A percentile compares a stretch with the other conserved stretches of the same genome.
These are phyloP conservation scores for Metschnikowia dekortorum DNA, from an alignment of 805 yeast species.

Conservation along the genomic window DNA sequence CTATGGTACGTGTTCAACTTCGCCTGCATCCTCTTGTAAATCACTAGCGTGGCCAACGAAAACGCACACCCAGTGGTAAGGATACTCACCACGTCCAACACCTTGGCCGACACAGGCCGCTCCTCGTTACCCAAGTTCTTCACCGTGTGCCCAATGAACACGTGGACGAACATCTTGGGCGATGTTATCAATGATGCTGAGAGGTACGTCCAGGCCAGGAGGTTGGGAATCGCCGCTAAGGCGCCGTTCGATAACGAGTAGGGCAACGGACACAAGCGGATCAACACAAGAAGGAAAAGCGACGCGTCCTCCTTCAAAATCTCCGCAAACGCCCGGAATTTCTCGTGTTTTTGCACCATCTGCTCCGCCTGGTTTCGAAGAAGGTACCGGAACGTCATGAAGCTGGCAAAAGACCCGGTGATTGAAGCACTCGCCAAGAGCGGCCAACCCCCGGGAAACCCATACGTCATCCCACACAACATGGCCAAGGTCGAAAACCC, in stretches of 20 bases:
- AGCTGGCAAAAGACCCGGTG: constrained; percentile 71
- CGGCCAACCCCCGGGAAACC: constrained; percentile 77
- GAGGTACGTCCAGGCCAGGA: constrained; percentile 56
- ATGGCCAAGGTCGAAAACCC: constrained; percentile 74
- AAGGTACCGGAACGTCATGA: constrained; percentile 58
- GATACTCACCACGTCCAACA: constrained; percentile 63
- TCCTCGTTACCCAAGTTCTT: constrained; percentile 60
- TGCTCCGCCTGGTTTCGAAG: constrained; percentile 53
- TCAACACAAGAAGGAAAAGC: constrained; percentile 60
- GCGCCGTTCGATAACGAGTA: constrained; percentile 92
- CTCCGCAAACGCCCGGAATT: constrained; percentile 68
- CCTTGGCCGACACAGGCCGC: constrained; percentile 44
- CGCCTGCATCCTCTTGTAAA: constrained; percentile 53
- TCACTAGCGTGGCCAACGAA: constrained; percentile 56
- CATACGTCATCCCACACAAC: constrained; percentile 76
- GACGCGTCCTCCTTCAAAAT: constrained; percentile 66
- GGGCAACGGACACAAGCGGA: constrained; percentile 88
- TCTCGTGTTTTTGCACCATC: constrained; percentile 58
- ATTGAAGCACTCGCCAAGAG: constrained; percentile 65
- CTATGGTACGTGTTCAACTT: constrained; percentile 29
- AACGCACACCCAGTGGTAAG: constrained; percentile 52
- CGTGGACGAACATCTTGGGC: constrained; percentile 74
- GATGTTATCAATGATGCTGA: constrained; percentile 71
- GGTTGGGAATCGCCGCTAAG: constrained; percentile 78
- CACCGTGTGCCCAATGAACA: constrained; percentile 74